phyloP scores from a whole-genome alignment of 352 stramenopile species.

The Halophytophthora polymorphica region DNA sequence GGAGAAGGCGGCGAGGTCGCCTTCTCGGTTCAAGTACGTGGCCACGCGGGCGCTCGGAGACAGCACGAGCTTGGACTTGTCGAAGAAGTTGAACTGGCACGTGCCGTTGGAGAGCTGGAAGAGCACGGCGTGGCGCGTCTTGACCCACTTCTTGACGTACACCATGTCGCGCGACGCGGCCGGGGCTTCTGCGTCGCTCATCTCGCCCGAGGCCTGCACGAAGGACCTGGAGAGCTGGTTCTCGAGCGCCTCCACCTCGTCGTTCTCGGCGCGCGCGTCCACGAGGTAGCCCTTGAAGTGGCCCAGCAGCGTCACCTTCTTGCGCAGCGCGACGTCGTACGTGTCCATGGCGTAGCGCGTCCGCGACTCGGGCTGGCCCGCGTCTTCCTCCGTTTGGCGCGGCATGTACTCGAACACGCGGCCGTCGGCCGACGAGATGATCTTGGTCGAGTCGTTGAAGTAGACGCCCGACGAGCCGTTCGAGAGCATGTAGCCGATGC shows the following conservation, averaged over 20 bases:
- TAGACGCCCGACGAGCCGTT: constrained; percentile 95
- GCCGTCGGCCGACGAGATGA: constrained; percentile 88
- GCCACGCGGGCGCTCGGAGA: constrained; percentile 86
- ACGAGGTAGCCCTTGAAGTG: constrained; percentile 98
- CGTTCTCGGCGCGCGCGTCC: constrained; percentile 64
- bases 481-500: constrained; percentile 97
- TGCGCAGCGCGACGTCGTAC: constrained; percentile 90
- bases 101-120: constrained; percentile 97
- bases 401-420: constrained; percentile 96
- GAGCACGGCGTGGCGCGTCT: constrained; percentile 96
- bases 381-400: constrained; percentile 49
- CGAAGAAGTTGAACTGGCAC: constrained; percentile 96
- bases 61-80: constrained; percentile 95
- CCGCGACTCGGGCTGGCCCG: constrained; percentile 18
- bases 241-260: constrained; percentile 45
- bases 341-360: constrained; percentile 46
- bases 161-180: constrained; percentile 51
- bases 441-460: constrained; percentile 99
- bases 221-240: constrained; percentile 32
- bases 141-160: constrained; percentile 98
- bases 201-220: constrained; percentile 23
- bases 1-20: constrained; percentile 48
- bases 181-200: constrained; percentile 8
- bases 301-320: constrained; percentile 97
- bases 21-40: constrained; percentile 87